Evolutionary conservation across 2,329 filamentous ascomycete genomes (phyloP), one percentile per base, ranked within the genome.

Genomic region (Fusarium continuum): DNA sequence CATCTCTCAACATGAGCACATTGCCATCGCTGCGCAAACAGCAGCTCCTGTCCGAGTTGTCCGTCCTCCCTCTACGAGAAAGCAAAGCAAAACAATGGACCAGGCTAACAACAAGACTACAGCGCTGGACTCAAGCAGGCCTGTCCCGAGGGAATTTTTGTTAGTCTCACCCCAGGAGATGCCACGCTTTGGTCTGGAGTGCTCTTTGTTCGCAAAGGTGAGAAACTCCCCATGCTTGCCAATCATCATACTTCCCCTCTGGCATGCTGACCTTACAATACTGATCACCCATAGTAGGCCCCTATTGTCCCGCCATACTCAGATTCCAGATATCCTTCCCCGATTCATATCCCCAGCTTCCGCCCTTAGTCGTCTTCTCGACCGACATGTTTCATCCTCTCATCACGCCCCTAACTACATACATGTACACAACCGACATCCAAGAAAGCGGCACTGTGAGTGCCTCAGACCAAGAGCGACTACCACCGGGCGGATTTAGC

Each of bases 371-470:
- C 65, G 94, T 90, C 50, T 97, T 99, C 76, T 86, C 88, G 39
- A 96, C 92, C 68, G 94, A 98, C 74, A 90, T 98, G 67, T 99
- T 98, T 76, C 94, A 99, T 75, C 94, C 94, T 16, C 83, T 99
- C 35, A 89, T 98, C 67, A 93, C 93, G 8, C 93, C 95, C 31
- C 83, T 96, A 61, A 97, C 93, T n/a, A 97, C 92, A 4, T 96
- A 97, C 77, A 95, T 92, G 73, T 96, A 96, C 79, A 91, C 92
- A 35, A 93, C 91, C 61, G 89, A 90, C 54, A 87, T 90, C 29
- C 86, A 91, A 60, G 88, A 88, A 60, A 85, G 85, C 52, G 91
- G 91, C 41, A 92, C 91, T 0, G 89, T 93, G 61, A 94, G 91
- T 74, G 91, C 92, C 8, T 90, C 88, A 3, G 92, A 97, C 69